phyloP scores from a whole-genome alignment of 495 filamentous ascomycete species.

The Neurospora pannonica region DNA sequence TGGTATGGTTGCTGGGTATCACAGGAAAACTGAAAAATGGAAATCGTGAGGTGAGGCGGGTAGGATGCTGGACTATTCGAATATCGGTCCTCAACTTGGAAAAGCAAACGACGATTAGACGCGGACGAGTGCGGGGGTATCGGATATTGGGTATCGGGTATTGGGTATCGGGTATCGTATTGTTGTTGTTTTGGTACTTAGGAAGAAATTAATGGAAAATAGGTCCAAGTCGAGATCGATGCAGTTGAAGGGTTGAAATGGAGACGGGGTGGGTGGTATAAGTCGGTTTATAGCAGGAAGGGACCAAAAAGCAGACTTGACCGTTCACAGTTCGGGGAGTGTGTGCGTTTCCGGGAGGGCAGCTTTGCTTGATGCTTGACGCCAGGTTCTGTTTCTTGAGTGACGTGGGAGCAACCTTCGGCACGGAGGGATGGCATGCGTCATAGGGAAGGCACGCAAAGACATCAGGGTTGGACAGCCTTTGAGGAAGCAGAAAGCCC shows the following conservation, averaged over 20 bases:
- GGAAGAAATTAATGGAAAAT: neutral
- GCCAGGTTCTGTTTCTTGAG: neutral
- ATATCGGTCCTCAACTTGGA: neutral
- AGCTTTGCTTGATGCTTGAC: neutral
- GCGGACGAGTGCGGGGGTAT: neutral
- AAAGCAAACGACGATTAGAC: neutral
- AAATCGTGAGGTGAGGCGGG: neutral
- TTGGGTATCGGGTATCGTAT: neutral
- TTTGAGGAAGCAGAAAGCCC: neutral
- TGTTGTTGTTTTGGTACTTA: neutral
- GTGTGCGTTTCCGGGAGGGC: neutral
- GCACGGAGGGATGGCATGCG: constrained; percentile 7
- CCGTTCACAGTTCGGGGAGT: neutral
- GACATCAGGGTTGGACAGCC: neutral
- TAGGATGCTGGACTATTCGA: neutral
- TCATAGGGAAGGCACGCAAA: constrained; percentile 12
- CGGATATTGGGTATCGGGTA: neutral
- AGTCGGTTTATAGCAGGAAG: constrained; percentile 8
- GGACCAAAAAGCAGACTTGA: neutral
- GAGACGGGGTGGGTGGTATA: neutral
- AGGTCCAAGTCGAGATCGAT: neutral
- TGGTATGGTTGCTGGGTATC: constrained; percentile 2
- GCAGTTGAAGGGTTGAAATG: neutral
- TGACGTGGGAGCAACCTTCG: constrained; percentile 1
- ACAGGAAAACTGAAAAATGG: neutral